These are phyloP conservation scores for Aurantiochytrium sp. DNA, from an alignment of 108 stramenopile species.

Conservation along the genomic window DNA sequence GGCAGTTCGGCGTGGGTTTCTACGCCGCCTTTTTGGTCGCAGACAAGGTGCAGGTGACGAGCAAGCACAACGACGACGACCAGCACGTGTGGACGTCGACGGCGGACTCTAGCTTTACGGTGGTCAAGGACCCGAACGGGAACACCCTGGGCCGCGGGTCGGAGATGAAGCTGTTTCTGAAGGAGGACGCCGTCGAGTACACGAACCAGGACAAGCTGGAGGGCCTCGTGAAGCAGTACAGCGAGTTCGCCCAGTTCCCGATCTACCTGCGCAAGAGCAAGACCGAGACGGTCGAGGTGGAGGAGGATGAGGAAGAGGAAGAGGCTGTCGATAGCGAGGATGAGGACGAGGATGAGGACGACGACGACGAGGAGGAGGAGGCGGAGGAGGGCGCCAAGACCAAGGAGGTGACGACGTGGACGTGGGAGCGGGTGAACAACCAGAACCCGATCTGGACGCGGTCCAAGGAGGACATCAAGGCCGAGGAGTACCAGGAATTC, in stretches of 20 bases:
- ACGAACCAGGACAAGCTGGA: constrained; percentile 34
- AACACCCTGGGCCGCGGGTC: constrained; percentile 95
- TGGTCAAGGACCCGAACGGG: constrained; percentile 88
- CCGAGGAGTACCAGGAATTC: constrained; percentile 97
- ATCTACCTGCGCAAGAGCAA: constrained; percentile 76
- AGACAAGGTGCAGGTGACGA: constrained; percentile 84
- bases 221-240: constrained; percentile 76
- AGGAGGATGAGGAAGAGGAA: constrained; percentile 57
- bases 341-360: constrained; percentile 61
- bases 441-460: constrained; percentile 97
- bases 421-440: constrained; percentile 86
- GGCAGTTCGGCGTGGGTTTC: constrained; percentile 99
- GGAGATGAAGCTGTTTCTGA: constrained; percentile 95
- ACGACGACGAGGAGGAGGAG: constrained; percentile 58
- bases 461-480: constrained; percentile 84
- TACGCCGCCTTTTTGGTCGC: constrained; percentile 92
- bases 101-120: constrained; percentile 79
- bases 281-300: constrained; percentile 68
- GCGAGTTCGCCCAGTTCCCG: constrained; percentile 98
- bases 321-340: constrained; percentile 52
- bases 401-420: constrained; percentile 74
- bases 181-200: constrained; percentile 80
- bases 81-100: constrained; percentile 95
- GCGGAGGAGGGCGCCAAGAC: constrained; percentile 55
- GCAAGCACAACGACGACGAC: constrained; percentile 81